Evolutionary conservation across 176 grass and related monocot genomes (phyloP), one percentile per base, ranked within the genome.

Genomic region (Thinopyrum elongatum): DNA sequence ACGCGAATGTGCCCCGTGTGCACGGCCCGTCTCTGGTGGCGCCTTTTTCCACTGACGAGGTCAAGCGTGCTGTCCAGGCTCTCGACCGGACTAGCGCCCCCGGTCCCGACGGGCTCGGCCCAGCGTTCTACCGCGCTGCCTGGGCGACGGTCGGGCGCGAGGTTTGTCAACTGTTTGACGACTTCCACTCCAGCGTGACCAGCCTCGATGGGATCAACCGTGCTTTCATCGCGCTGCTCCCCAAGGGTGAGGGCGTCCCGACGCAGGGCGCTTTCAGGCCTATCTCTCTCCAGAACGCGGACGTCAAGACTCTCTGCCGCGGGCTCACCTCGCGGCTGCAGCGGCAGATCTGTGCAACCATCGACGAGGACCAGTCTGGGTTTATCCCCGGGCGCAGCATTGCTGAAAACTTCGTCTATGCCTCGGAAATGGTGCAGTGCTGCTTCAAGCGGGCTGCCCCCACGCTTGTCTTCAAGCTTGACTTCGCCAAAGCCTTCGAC

Each of bases 1-100:
- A 61, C n/a, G 9, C 1, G 2, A 1, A 1, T 1, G 58, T 10
- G 3, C 21, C 21, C 8, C 8, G 2, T 0, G 58, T 61, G 0
- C 9, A 61, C 4, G 58, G n/a, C 1, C 9, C 8, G 8, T 10
- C 55, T n/a, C 55, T 58, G 0, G 17, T 21, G 7, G 55, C 19
- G 0, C 55, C 19, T 0, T 58, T 58, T 0, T 1, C 1, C 19
- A 0, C 6, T 2, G 21, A 59, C 0, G 17, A 59, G 21, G 55
- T 59, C 17, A 59, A 59, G 7, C 4, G 13, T 16, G 47, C 47
- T 5, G 13, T 51, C 13, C 7, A 9, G 19, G 55, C 19, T 2
- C 22, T 61, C 8, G 22, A 61, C 8, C n/a, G 58, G 2, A 9
- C 58, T 0, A 61, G 58, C 8, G 9, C 55, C 22, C 58, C 58